phyloP scores from a whole-genome alignment of 2,329 filamentous ascomycete genomes.

The Aspergillus candidus region DNA sequence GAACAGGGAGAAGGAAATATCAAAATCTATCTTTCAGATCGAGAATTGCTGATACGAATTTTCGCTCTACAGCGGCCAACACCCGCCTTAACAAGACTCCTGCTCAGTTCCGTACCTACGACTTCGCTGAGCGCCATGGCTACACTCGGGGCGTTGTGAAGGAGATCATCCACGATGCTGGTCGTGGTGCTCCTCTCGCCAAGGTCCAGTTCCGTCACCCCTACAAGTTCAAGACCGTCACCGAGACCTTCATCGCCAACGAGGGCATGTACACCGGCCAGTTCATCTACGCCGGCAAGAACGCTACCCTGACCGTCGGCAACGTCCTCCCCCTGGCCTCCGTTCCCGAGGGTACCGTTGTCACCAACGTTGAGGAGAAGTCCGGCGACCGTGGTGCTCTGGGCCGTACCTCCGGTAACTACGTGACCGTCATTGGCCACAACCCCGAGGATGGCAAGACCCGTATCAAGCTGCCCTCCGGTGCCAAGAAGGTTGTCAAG shows the following conservation, averaged over 20 bases:
- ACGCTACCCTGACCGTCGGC: constrained; percentile 91
- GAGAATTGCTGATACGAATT: constrained; percentile 29
- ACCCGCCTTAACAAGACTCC: constrained; percentile 92
- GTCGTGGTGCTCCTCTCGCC: constrained; percentile 95
- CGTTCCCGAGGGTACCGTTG: constrained; percentile 97
- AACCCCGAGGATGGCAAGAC: constrained; percentile 99
- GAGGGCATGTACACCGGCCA: constrained; percentile 99
- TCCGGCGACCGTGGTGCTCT: constrained; percentile 92
- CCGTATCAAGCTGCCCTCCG: constrained; percentile 97
- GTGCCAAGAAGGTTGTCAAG: constrained; percentile 98
- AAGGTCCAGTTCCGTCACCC: constrained; percentile 96
- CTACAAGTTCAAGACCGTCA: constrained; percentile 95
- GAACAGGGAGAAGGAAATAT: no score
- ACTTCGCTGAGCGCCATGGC: constrained; percentile 94
- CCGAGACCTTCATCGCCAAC: constrained; percentile 99
- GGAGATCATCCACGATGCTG: constrained; percentile 98
- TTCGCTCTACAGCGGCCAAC: constrained; percentile 57
- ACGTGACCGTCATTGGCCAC: constrained; percentile 96
- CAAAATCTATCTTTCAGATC: background rate
- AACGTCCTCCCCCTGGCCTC: constrained; percentile 93
- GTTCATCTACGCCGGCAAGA: constrained; percentile 99
- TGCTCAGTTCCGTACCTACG: constrained; percentile 93
- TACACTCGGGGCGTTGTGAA: constrained; percentile 97
- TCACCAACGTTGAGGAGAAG: constrained; percentile 99
- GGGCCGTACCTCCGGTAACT: constrained; percentile 97